A percentile compares a stretch with the other conserved stretches of the same genome.
Evolutionary conservation across 164 flowering plant species (phyloP).

Genomic region (Aristolochia fimbriata): DNA sequence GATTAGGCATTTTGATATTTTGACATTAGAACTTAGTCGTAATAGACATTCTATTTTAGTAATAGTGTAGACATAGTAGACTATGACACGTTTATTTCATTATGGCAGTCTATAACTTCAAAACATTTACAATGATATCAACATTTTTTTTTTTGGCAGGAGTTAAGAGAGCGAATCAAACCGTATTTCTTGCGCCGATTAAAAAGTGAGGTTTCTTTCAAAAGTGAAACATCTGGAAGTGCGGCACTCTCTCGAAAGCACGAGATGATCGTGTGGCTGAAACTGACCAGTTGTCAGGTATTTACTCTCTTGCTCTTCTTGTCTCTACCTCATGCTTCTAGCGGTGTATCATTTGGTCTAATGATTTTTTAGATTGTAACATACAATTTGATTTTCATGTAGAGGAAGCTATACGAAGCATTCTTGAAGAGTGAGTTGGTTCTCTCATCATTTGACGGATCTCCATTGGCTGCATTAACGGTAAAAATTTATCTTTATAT

Average conservation of each 20-base stretch:
- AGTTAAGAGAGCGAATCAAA: slow-evolving; percentile 72
- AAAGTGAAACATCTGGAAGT: slow-evolving; percentile 24
- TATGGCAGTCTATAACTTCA: not conserved
- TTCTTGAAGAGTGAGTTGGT: slow-evolving; percentile 81
- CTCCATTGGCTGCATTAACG: slow-evolving; percentile 96
- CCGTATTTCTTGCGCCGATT: slow-evolving; percentile 92
- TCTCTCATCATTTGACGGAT: slow-evolving; percentile 83
- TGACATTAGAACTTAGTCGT: not conserved
- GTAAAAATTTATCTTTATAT: slow-evolving; percentile 23
- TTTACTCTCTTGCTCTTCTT: not conserved
- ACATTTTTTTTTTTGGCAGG: slow-evolving; percentile 27
- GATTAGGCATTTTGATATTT: not conserved
- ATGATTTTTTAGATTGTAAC: not conserved
- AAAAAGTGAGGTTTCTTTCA: slow-evolving; percentile 78
- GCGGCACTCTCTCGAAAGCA: slow-evolving; percentile 72
- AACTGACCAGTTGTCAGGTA: slow-evolving; percentile 80
- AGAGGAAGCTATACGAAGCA: slow-evolving; percentile 92
- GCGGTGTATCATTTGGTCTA: not conserved
- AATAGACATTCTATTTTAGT: no score
- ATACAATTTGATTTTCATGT: slow-evolving; percentile 6
- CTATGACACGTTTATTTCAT: not conserved
- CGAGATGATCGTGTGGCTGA: slow-evolving; percentile 94
- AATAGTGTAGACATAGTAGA: not conserved
- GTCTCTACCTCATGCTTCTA: not conserved
- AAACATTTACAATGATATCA: not conserved